Evolutionary conservation across 208 protist species (phyloP).

Genomic region (Strigomonas galati): DNA sequence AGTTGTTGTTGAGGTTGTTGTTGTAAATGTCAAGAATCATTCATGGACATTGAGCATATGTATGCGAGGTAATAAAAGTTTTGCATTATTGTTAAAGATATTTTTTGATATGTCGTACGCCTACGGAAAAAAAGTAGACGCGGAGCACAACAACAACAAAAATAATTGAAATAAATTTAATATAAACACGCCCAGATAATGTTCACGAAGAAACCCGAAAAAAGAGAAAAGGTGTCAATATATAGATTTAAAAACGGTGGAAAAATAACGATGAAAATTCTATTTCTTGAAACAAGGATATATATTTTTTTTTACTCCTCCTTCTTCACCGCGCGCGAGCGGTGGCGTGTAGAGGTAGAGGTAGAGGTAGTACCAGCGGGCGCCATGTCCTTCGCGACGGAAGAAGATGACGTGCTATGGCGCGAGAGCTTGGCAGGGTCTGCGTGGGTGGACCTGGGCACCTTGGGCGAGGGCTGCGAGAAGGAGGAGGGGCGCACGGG

Average conservation of each 20-base stretch:
- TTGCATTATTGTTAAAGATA: constrained; percentile 1
- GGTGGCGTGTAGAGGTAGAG: neutral
- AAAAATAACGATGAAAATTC: neutral
- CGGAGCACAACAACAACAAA: neutral
- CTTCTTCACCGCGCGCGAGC: neutral
- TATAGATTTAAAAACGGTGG: neutral
- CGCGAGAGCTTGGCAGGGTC: neutral
- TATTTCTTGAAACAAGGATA: neutral
- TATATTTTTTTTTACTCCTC: neutral
- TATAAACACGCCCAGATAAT: neutral
- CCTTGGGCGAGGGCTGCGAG: neutral
- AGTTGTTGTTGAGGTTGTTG: neutral
- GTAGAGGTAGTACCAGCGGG: too few relatives aligned
- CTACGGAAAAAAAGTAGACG: neutral
- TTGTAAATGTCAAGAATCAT: neutral
- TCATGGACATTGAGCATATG: too few relatives aligned
- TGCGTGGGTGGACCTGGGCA: neutral
- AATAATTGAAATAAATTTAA: neutral
- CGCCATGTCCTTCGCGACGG: neutral
- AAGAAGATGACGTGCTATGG: neutral
- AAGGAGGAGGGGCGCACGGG: neutral
- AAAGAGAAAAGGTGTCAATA: neutral
- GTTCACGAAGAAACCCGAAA: neutral
- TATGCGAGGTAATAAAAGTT: too few relatives aligned
- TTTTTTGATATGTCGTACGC: neutral